phyloP scores from a whole-genome alignment of 2,329 filamentous ascomycete genomes.

The Cytospora chrysosperma region DNA sequence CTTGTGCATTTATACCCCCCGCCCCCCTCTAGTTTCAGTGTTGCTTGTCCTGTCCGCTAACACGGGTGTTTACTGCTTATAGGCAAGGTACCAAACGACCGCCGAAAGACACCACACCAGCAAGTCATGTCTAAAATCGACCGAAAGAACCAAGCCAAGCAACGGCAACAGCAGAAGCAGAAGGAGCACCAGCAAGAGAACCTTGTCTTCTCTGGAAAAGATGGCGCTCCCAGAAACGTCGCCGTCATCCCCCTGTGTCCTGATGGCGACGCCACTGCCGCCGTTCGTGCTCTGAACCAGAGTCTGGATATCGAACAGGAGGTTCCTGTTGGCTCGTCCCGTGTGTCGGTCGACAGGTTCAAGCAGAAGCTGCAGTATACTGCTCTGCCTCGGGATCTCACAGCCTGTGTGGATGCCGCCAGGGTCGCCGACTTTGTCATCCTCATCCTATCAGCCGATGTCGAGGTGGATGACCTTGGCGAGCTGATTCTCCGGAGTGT shows the following conservation, averaged over 20 bases:
- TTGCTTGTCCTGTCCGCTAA: background rate
- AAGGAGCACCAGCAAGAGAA: slow-evolving; percentile 77
- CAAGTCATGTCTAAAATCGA: slow-evolving; percentile 98
- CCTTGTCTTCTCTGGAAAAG: slow-evolving; percentile 79
- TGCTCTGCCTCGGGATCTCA: slow-evolving; percentile 69
- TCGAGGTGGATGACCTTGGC: slow-evolving; percentile 81
- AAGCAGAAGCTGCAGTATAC: slow-evolving; percentile 93
- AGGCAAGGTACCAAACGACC: slow-evolving; percentile 79
- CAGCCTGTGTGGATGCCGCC: slow-evolving; percentile 79
- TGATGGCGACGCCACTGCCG: slow-evolving; percentile 65
- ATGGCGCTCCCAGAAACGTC: slow-evolving; percentile 84
- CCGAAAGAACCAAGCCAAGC: slow-evolving; percentile 90
- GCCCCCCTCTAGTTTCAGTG: background rate
- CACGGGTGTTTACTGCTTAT: slow-evolving; percentile 1
- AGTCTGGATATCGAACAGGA: slow-evolving; percentile 77
- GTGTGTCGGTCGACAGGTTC: slow-evolving; percentile 80
- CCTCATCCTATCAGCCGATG: slow-evolving; percentile 76
- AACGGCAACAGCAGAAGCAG: slow-evolving; percentile 80
- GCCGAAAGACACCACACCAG: slow-evolving; percentile 87
- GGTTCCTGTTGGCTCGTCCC: slow-evolving; percentile 57
- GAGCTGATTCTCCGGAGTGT: slow-evolving; percentile 83
- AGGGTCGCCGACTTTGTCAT: slow-evolving; percentile 89
- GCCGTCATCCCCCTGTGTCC: slow-evolving; percentile 82
- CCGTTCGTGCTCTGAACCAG: slow-evolving; percentile 68
- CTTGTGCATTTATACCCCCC: background rate